These are phyloP conservation scores for Aspergillus melleus DNA, from an alignment of 2,329 filamentous ascomycete genomes.

Conservation along the genomic window DNA sequence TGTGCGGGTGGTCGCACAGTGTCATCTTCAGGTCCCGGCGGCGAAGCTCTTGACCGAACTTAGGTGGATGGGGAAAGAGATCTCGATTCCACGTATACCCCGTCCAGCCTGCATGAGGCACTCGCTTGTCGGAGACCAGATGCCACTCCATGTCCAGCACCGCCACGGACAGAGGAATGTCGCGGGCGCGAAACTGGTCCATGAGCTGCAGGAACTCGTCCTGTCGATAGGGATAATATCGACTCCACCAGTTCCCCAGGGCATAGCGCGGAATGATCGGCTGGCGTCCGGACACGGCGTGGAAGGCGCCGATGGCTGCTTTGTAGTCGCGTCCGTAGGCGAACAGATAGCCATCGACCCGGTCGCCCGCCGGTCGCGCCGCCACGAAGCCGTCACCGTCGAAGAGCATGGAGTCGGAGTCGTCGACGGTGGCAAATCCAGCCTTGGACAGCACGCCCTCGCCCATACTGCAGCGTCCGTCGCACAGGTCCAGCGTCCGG, in stretches of 20 bases:
- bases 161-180: conserved; percentile 59
- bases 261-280: conserved; percentile 59
- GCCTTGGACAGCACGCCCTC: conserved; percentile 52
- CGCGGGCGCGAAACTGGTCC: conserved; percentile 53
- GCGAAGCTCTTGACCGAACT: conserved; percentile 55
- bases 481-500: conserved; percentile 55
- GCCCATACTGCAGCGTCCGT: conserved; percentile 54
- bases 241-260: conserved; percentile 66
- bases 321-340: conserved; percentile 59
- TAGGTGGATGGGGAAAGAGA: conserved; percentile 57
- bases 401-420: conserved; percentile 59
- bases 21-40: conserved; percentile 54
- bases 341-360: conserved; percentile 62
- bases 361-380: conserved; percentile 46
- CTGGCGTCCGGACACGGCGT: conserved; percentile 57
- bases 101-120: conserved; percentile 56
- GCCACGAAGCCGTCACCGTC: conserved; percentile 55
- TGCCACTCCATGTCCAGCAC: conserved; percentile 71
- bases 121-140: conserved; percentile 50
- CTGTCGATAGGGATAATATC: conserved; percentile 60
- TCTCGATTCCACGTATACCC: conserved; percentile 64
- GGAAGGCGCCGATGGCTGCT: conserved; percentile 55
- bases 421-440: conserved; percentile 57
- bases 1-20: conserved; percentile 64
- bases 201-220: conserved; percentile 59